A percentile compares a stretch with the other conserved stretches of the same genome.
phyloP scores from a whole-genome alignment of 2,329 filamentous ascomycete genomes.

The Ilyonectria robusta region DNA sequence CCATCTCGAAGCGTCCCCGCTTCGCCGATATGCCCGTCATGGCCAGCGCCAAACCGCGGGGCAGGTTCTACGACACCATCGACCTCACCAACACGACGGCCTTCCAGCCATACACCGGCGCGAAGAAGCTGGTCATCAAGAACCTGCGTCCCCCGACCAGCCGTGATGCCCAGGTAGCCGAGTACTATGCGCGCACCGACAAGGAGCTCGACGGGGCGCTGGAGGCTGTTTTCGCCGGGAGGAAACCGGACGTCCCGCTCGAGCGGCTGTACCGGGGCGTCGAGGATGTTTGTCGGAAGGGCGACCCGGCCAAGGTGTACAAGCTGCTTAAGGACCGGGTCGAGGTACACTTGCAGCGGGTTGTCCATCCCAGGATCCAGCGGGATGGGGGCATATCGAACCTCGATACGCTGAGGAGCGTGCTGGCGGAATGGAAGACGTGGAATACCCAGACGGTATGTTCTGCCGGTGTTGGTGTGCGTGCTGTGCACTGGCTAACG shows the following conservation, averaged over 20 bases:
- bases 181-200: slow-evolving; percentile 85
- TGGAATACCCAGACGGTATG: slow-evolving; percentile 86
- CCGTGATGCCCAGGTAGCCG: slow-evolving; percentile 72
- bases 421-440: slow-evolving; percentile 75
- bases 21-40: slow-evolving; percentile 48
- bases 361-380: slow-evolving; percentile 70
- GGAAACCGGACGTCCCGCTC: slow-evolving; percentile 78
- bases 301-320: slow-evolving; percentile 78
- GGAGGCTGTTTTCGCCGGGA: slow-evolving; percentile 77
- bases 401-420: slow-evolving; percentile 73
- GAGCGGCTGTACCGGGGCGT: slow-evolving; percentile 92
- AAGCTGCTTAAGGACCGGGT: slow-evolving; percentile 76
- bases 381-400: slow-evolving; percentile 66
- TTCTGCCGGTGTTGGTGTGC: slow-evolving; percentile 14
- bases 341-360: slow-evolving; percentile 75
- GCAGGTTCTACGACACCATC: slow-evolving; percentile 57
- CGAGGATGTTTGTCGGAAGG: slow-evolving; percentile 90
- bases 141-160: slow-evolving; percentile 80
- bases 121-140: slow-evolving; percentile 93
- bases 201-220: slow-evolving; percentile 81
- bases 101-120: slow-evolving; percentile 82
- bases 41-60: slow-evolving; percentile 55
- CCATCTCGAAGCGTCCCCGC: slow-evolving; percentile 52
- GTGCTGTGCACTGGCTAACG: slow-evolving; percentile 4
- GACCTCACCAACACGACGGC: slow-evolving; percentile 55